Conservation (phyloP, 2,329 filamentous ascomycete species). For the Diplocarpon mali region DNA sequence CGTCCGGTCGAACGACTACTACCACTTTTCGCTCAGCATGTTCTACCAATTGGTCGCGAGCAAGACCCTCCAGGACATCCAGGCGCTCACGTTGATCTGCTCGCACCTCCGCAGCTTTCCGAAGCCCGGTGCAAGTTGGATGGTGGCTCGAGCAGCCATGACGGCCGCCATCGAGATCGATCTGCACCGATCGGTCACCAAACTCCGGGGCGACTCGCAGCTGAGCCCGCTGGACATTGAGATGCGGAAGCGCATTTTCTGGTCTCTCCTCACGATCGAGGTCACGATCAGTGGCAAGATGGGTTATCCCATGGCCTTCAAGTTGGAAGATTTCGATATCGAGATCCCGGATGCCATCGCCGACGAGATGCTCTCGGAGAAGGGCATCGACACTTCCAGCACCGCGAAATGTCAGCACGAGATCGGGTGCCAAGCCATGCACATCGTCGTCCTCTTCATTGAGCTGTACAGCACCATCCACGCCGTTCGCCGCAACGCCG, state of each 20-base stretch:
- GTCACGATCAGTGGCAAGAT: constrained; percentile 64
- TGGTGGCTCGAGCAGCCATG: constrained; percentile 54
- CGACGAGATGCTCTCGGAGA: constrained; percentile 57
- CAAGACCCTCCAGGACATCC: constrained; percentile 54
- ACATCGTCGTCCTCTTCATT: constrained; percentile 54
- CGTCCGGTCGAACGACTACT: constrained; percentile 62
- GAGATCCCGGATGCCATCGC: constrained; percentile 62
- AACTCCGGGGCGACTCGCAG: constrained; percentile 36
- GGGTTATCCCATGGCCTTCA: constrained; percentile 65
- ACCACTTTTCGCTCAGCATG: constrained; percentile 62
- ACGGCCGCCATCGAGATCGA: constrained; percentile 63
- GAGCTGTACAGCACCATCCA: constrained; percentile 72
- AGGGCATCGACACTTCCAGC: constrained; percentile 45
- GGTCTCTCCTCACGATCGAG: constrained; percentile 55
- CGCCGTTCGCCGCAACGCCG: constrained; percentile 50
- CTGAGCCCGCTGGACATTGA: constrained; percentile 55
- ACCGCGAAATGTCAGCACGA: constrained; percentile 54
- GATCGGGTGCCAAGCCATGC: constrained; percentile 54
- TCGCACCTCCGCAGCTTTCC: constrained; percentile 66
- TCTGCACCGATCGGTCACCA: constrained; percentile 59
- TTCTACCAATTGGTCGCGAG: constrained; percentile 53
- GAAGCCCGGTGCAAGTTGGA: constrained; percentile 64
- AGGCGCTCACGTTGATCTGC: constrained; percentile 63
- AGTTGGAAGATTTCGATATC: constrained; percentile 65
- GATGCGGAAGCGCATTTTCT: constrained; percentile 69